These are phyloP conservation scores for Tetradesmus obliquus DNA, from an alignment of 139 green algal genomes.

Conservation along the genomic window DNA sequence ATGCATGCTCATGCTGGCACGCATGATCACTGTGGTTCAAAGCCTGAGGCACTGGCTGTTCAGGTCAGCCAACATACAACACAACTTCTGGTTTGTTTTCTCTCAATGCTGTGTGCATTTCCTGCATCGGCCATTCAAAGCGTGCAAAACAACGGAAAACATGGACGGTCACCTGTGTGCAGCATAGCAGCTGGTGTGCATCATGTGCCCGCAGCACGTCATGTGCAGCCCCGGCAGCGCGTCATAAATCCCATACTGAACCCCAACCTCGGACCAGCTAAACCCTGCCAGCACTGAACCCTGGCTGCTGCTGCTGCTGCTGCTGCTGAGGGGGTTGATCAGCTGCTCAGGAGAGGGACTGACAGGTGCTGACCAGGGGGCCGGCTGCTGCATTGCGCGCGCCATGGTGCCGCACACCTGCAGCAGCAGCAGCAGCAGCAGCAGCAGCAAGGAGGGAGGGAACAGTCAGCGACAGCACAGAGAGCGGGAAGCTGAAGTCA, in stretches of 20 bases:
- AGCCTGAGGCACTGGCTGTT: too few relatives aligned
- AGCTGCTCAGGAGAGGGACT: constrained; percentile 7
- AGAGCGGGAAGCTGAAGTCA: too few relatives aligned
- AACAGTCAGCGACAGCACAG: too few relatives aligned
- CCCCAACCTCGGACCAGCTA: background rate
- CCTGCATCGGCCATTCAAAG: too few relatives aligned
- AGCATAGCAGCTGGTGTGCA: constrained; percentile 25
- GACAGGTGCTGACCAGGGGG: background rate
- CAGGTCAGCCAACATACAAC: too few relatives aligned
- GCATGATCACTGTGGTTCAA: too few relatives aligned
- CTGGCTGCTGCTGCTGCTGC: constrained; percentile 15
- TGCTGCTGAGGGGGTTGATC: background rate
- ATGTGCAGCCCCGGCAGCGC: background rate
- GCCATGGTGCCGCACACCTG: constrained; percentile 15
- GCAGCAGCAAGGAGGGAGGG: background rate
- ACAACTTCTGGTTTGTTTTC: too few relatives aligned
- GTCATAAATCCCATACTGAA: constrained; percentile 13
- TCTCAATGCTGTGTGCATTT: too few relatives aligned
- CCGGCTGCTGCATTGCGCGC: background rate
- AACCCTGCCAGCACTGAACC: background rate
- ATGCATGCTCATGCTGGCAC: too few relatives aligned
- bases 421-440: constrained; percentile 26
- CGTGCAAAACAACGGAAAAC: too few relatives aligned
- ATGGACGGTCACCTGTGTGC: background rate
- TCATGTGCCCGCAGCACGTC: constrained; percentile 26